Evolutionary conservation across 176 grass and related monocot species (phyloP), one percentile per base, ranked within the genome.

Genomic region (Pharus latifolius): DNA sequence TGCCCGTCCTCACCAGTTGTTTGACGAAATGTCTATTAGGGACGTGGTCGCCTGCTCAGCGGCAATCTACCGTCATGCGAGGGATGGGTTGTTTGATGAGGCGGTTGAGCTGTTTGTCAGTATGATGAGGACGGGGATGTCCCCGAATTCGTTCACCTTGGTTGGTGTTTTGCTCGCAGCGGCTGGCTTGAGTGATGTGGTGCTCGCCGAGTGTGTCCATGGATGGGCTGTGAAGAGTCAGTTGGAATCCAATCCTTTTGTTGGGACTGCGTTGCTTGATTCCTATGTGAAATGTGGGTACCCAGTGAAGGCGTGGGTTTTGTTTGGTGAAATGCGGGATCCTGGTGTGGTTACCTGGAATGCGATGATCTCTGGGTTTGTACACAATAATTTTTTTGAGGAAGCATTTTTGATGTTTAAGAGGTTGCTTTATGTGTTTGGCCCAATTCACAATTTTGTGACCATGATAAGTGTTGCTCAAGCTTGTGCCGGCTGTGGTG

Each of bases 281-380:
- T 84, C 77, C 8, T 88, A 92, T 60, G 69, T 63, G 6, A 92
- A 88, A 53, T 88, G 82, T 57, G 30, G 82, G 7, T 27, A 17
- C 15, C 85, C 85, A 10, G 46, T 57, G 63, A 77, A 82, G 18
- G 76, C 85, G 1, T 59, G 57, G 44, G 27, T 40, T 5, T 62
- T 92, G 63, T 76, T 92, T n/a, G 30, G 48, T 47, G 54, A 79
- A 48, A 78, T 72, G 70, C 53, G 55, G 27, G 46, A 76, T 72
- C 74, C 85, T 14, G 65, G 44, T 65, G 25, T 88, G 52, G 90
- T 92, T 62, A 72, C 78, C 49, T 88, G 82, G 82, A 92, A 88
- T 52, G 82, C 90, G 7, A 62, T 92, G 70, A 82, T 92, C 25
- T 83, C 85, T 0, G 82, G 82, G 6, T 73, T 88, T 69, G 65